phyloP scores from a whole-genome alignment of 192 early-diverging fungal genomes.

The Backusella westeae region DNA sequence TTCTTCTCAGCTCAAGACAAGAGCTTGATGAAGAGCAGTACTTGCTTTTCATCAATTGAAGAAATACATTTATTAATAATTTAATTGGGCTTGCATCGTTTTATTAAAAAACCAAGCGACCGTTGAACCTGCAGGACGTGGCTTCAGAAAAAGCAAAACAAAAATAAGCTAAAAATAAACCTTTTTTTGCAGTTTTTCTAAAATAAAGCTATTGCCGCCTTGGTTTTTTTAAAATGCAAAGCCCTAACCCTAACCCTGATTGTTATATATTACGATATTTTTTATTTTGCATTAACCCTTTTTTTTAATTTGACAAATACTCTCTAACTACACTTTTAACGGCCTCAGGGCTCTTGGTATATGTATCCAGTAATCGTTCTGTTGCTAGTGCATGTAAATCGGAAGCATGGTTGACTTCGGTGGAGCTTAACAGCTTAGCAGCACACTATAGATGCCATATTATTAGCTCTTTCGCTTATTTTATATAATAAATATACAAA shows the following conservation, averaged over 20 bases:
- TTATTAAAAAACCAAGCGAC: neutral
- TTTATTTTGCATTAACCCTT: neutral
- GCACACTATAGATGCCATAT: slow-evolving; percentile 16
- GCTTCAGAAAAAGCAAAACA: neutral
- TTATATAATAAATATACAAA: too few species aligned
- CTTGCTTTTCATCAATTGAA: neutral
- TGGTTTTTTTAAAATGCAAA: neutral
- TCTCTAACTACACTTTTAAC: slow-evolving; percentile 10
- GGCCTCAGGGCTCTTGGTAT: slow-evolving; percentile 16
- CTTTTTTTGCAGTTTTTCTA: neutral
- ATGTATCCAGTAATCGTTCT: slow-evolving; percentile 35
- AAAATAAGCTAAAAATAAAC: neutral
- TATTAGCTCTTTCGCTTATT: neutral
- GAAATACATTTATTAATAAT: neutral
- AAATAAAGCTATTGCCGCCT: neutral
- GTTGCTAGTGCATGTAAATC: slow-evolving; percentile 36
- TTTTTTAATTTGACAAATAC: slow-evolving; percentile 16
- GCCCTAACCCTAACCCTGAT: neutral
- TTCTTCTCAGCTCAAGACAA: neutral
- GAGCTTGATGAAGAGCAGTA: neutral
- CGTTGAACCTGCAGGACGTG: neutral
- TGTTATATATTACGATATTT: too few species aligned
- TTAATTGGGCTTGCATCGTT: too few species aligned
- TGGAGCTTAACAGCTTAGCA: slow-evolving; percentile 26
- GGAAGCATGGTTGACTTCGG: slow-evolving; percentile 4